These are phyloP conservation scores for Lunularia cruciata DNA, from an alignment of 225 moss, liverwort and hornwort species.

Conservation along the genomic window DNA sequence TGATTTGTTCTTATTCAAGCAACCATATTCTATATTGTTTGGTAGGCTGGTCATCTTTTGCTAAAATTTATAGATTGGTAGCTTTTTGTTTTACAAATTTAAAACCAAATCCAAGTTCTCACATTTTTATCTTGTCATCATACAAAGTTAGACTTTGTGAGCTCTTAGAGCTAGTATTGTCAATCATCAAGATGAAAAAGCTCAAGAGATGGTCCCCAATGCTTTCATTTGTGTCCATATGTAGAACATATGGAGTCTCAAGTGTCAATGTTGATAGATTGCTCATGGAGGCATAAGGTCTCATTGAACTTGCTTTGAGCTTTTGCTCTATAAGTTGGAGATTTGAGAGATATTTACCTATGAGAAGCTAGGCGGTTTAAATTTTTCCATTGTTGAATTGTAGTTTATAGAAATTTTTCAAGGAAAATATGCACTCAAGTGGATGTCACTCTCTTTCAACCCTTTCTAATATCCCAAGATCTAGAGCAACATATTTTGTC, in stretches of 20 bases:
- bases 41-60: too few relatives aligned
- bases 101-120: not conserved
- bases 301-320: too few relatives aligned
- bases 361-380: not conserved
- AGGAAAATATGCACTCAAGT: constrained; percentile 88
- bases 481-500: not conserved
- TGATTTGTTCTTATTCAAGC: not conserved
- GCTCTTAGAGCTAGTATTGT: constrained; percentile 63
- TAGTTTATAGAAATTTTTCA: constrained; percentile 85
- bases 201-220: constrained; percentile 56
- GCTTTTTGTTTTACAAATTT: not conserved
- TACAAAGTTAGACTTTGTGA: constrained; percentile 90
- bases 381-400: not conserved
- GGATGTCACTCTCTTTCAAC: not conserved
- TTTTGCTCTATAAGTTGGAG: too few relatives aligned
- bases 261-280: not conserved
- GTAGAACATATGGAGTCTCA: not conserved
- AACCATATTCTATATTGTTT: not conserved
- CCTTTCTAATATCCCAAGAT: not conserved
- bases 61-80: not conserved
- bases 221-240: too few relatives aligned
- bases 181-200: constrained; percentile 60
- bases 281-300: not conserved
- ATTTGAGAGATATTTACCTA: not conserved
- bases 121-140: not conserved